Base-by-base conservation (phyloP, 2,329 filamentous ascomycete species). In the Penicillium griseofulvum region DNA sequence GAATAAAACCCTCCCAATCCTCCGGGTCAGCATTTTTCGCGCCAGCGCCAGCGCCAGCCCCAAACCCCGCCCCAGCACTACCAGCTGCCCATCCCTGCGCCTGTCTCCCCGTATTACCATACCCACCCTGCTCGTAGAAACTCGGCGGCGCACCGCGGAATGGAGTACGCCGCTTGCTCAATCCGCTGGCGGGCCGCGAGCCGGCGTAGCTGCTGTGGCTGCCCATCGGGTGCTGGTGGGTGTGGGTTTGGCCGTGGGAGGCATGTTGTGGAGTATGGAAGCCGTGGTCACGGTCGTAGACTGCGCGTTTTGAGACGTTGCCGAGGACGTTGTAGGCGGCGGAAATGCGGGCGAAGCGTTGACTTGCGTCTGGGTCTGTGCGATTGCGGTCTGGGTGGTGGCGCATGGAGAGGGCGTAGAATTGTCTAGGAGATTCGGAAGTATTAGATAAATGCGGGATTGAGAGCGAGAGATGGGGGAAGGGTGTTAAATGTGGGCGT, bases 311-410 rank as follows among this genome's bases (percentile, higher is more conserved):
- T 19, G 85, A 80, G 17, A 87, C 79, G 62, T 87, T 83, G 55
- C 86, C 85, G 55, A 97, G 88, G 42, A 89, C 74, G 55, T 85
- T 80, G 79, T 96, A 97, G 64, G 92, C 91, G 71, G 94, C 88
- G 70, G 85, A 88, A 71, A 97, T 88, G 64, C 85, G 82, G 73
- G 91, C 85, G 80, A 96, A 99, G 70, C 87, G 89, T 55, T 83
- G 77, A 4, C 86, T 80, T 59, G 92, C 89, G 55, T 77, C 71
- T 5, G 89, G 88, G 74, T 96, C 88, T 64, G 83, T 70, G 57
- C 82, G 90, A 80, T 97, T 95, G 71, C 87, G 86, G 80, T 99
- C 94, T 1, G 94, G 94, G 75, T 99, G 94, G 81, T 96, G 88
- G 51, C 83, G 78, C 76, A 97, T 96, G 69, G 91, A 96, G 71